Evolutionary conservation across 2,329 filamentous ascomycete species (phyloP).

Genomic region (Aureobasidium vineae): DNA sequence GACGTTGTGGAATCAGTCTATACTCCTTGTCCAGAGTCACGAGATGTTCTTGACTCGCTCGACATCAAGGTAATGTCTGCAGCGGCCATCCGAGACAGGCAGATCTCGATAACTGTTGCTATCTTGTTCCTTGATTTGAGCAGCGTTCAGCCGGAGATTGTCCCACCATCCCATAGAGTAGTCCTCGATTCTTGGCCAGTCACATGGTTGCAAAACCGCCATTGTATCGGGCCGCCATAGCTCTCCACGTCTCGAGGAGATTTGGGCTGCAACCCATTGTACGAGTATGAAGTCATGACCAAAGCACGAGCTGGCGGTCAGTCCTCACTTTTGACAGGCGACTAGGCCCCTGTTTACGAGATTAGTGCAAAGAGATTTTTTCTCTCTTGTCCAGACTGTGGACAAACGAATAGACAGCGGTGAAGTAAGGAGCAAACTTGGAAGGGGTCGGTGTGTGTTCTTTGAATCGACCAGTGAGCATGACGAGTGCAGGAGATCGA

Average conservation of each 20-base stretch:
- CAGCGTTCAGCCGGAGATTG: slow-evolving; percentile 3
- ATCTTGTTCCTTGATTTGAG: slow-evolving; percentile 17
- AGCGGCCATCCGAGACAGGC: background rate
- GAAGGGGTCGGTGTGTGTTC: background rate
- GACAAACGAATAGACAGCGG: background rate
- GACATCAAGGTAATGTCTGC: slow-evolving; percentile 8
- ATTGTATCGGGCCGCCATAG: slow-evolving; percentile 13
- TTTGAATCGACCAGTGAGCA: background rate
- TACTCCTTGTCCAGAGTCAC: background rate
- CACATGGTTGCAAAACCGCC: slow-evolving; percentile 10
- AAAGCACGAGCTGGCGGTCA: slow-evolving; percentile 22
- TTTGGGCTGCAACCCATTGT: slow-evolving; percentile 15
- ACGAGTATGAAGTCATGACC: slow-evolving; percentile 7
- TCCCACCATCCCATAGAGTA: background rate
- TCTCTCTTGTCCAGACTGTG: background rate
- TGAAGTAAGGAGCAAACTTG: background rate
- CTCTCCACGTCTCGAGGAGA: background rate
- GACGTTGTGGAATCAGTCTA: background rate
- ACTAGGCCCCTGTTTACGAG: slow-evolving; percentile 10
- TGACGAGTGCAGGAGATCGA: slow-evolving; percentile 15
- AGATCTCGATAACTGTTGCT: slow-evolving; percentile 10
- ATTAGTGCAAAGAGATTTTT: slow-evolving; percentile 1
- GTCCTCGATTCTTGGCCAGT: background rate
- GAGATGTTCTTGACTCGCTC: slow-evolving; percentile 2
- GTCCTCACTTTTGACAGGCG: background rate